Conservation (phyloP, 345 rosid species). For the Eucalyptus fibrosa region DNA sequence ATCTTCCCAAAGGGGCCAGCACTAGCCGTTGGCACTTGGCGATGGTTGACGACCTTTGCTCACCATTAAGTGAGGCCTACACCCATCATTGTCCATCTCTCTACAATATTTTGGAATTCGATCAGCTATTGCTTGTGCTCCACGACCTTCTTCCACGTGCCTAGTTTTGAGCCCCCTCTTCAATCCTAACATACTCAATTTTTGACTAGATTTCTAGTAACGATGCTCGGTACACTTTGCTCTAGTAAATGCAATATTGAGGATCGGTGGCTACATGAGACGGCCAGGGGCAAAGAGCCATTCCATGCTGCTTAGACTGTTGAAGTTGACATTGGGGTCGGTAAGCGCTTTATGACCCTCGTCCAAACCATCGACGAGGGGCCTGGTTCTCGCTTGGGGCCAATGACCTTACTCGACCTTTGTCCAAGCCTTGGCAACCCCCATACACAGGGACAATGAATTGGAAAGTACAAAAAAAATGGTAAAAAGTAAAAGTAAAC, state of each 20-base stretch:
- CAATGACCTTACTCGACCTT: not conserved
- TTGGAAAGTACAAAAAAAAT: accelerated
- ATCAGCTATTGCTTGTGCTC: constrained; percentile 46
- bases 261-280: not conserved
- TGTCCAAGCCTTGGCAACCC: not conserved
- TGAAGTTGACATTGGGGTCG: not conserved
- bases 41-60: not conserved
- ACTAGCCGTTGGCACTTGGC: too few species aligned
- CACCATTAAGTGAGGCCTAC: not conserved
- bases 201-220: not conserved
- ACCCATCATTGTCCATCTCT: not conserved
- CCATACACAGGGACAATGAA: accelerated
- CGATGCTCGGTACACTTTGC: not conserved
- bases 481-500: accelerated
- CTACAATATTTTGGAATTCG: constrained; percentile 41
- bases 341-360: not conserved
- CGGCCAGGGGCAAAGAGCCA: not conserved
- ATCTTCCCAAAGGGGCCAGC: not conserved
- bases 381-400: accelerated
- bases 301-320: not conserved
- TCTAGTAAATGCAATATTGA: not conserved
- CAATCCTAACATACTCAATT: constrained; percentile 14
- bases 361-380: not conserved
- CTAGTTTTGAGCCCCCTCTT: constrained; percentile 42
- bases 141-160: constrained; percentile 67